These are phyloP conservation scores for Xylariaceae sp. DNA, from an alignment of 2,329 filamentous ascomycete genomes.

Conservation along the genomic window DNA sequence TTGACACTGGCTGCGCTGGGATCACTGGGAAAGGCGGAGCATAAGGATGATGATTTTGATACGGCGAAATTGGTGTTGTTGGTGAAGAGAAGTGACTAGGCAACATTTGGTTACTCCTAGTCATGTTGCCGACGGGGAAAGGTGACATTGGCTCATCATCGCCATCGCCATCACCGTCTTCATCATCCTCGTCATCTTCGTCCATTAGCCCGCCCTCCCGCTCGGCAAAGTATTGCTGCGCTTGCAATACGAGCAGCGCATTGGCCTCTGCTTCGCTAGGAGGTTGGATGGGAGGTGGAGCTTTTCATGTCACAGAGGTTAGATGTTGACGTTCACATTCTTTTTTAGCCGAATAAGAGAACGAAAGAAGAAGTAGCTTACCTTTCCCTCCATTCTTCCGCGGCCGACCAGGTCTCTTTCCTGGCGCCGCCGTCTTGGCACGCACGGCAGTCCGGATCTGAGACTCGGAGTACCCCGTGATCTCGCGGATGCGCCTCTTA, in stretches of 20 bases:
- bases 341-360: too few species aligned
- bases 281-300: neutral
- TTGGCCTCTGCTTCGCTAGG: slow-evolving; percentile 5
- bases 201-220: slow-evolving; percentile 1
- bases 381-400: slow-evolving; percentile 20
- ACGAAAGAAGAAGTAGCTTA: slow-evolving; percentile 15
- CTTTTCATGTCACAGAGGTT: slow-evolving; percentile 1
- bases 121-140: neutral
- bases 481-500: slow-evolving; percentile 23
- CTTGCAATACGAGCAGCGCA: slow-evolving; percentile 14
- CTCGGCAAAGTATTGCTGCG: slow-evolving; percentile 8
- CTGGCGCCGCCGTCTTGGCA: slow-evolving; percentile 20
- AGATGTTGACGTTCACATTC: neutral
- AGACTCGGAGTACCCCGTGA: slow-evolving; percentile 28
- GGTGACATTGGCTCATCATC: neutral
- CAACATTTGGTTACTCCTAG: neutral
- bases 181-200: neutral
- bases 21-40: too few species aligned
- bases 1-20: neutral
- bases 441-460: slow-evolving; percentile 27
- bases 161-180: neutral
- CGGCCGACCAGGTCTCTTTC: slow-evolving; percentile 24
- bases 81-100: neutral
- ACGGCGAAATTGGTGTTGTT: neutral
- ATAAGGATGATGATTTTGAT: too few species aligned